A percentile compares a stretch with the other conserved stretches of the same genome.
Evolutionary conservation across 441 rosid species (phyloP).

Genomic region (Croton laevigatus): DNA sequence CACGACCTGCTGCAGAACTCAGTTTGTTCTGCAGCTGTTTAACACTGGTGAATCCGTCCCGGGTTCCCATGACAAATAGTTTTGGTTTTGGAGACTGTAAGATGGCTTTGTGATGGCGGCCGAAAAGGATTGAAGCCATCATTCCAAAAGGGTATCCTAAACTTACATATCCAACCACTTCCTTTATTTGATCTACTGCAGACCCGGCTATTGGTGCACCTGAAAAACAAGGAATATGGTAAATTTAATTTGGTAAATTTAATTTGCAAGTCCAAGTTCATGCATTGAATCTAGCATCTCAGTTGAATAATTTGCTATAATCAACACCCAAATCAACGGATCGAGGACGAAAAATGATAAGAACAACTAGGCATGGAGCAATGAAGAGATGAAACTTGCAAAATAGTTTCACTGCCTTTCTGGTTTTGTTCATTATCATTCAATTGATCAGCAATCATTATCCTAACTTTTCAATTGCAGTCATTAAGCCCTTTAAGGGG

Average conservation of each 20-base stretch:
- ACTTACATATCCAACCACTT: conserved; percentile 82
- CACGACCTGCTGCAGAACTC: conserved; percentile 54
- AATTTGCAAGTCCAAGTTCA: neutral
- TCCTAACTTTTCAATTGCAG: neutral
- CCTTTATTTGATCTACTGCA: conserved; percentile 68
- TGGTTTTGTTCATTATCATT: neutral
- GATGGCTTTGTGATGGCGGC: conserved; percentile 77
- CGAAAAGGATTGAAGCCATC: conserved; percentile 77
- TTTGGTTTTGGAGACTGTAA: conserved; percentile 71
- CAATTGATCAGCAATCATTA: neutral
- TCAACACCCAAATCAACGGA: neutral
- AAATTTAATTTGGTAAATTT: neutral
- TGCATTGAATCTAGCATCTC: neutral
- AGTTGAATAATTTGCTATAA: neutral
- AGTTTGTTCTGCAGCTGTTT: conserved; percentile 84
- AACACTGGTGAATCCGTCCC: conserved; percentile 84
- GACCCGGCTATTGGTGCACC: conserved; percentile 97
- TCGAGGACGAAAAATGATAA: neutral
- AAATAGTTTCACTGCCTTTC: neutral
- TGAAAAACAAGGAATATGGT: conserved; percentile 26
- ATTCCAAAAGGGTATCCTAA: conserved; percentile 90
- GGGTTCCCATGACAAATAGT: conserved; percentile 90
- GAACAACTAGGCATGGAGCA: neutral
- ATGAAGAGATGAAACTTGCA: neutral
- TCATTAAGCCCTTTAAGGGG: neutral